Evolutionary conservation across 2,329 filamentous ascomycete genomes (phyloP).

Genomic region (Colletotrichum sp.): DNA sequence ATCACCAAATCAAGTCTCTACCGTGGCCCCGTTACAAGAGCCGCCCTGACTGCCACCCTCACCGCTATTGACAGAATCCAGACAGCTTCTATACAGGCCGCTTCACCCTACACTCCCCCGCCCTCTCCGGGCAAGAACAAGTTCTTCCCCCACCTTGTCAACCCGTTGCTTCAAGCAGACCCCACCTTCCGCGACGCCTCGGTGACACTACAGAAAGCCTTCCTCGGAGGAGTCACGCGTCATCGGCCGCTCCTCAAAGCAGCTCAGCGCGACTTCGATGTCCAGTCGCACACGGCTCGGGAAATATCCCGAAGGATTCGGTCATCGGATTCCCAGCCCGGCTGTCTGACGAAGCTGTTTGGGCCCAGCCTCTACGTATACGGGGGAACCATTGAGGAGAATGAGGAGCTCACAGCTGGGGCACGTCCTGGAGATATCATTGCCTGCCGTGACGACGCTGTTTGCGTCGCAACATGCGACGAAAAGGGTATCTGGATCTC

Average conservation of each 20-base stretch:
- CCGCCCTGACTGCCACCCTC: constrained; percentile 39
- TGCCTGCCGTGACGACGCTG: constrained; percentile 37
- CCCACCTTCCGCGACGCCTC: constrained; percentile 26
- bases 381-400: constrained; percentile 42
- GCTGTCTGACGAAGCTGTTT: constrained; percentile 40
- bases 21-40: constrained; percentile 40
- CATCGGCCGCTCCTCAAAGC: constrained; percentile 43
- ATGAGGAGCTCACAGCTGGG: constrained; percentile 16
- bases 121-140: constrained; percentile 15
- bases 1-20: constrained; percentile 47
- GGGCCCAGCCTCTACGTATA: constrained; percentile 42
- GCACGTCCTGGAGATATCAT: constrained; percentile 31
- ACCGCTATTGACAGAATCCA: constrained; percentile 40
- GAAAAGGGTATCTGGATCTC: constrained; percentile 46
- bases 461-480: constrained; percentile 42
- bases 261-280: constrained; percentile 39
- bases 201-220: constrained; percentile 36
- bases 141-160: constrained; percentile 17
- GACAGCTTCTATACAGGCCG: not conserved
- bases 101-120: constrained; percentile 15
- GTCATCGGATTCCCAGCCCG: constrained; percentile 46
- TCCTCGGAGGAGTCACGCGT: constrained; percentile 40
- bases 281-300: constrained; percentile 34
- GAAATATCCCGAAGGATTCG: constrained; percentile 46
- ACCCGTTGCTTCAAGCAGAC: constrained; percentile 17